Evolutionary conservation across 352 stramenopile species (phyloP), one percentile per base, ranked within the genome.

Genomic region (Globisporangium mamillatum): DNA sequence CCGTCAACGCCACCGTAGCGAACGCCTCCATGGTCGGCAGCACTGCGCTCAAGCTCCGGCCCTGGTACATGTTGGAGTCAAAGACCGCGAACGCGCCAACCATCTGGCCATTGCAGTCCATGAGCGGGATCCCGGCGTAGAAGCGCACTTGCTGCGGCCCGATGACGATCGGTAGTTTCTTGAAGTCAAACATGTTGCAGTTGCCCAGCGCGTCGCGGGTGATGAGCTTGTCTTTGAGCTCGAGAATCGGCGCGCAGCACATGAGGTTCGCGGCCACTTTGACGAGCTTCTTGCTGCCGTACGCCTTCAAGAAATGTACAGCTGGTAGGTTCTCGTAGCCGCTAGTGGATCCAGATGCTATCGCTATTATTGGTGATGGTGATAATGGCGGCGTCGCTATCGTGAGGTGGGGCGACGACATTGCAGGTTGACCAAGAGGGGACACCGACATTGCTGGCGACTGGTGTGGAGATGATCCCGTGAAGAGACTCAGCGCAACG

Each of bases 41-140:
- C 5, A 81, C 60, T n/a, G 80, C 52, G 24, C 85, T 75, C 14
- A 88, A 64, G 16, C 84, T 71, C 50, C 76, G 60, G 20, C 75
- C 74, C 4, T 64, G 61, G 68, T 65, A 68, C 10, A 83, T 69
- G 44, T 70, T 71, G 1, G 79, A 58, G 46, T 95, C 85, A 66
- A 92, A 93, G 24, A 95, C 69, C 5, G 78, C 81, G 24, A 95
- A 53, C 12, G 85, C 85, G 0, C 87, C 87, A 27, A 93, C 71
- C 7, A 80, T 67, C 8, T 78, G 77, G 3, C 71, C 64, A 34
- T 77, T 81, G 52, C 63, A 48, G 73, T 90, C 78, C 1, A 80
- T 65, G 4, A 93, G 74, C 41, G 82, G 84, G 16, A 92, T 77
- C 1, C 85, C 83, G 3, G 81, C 82, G 67, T 94, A 94, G 67